phyloP scores from a whole-genome alignment of 2,329 filamentous ascomycete genomes.

The Claviceps arundinis region DNA sequence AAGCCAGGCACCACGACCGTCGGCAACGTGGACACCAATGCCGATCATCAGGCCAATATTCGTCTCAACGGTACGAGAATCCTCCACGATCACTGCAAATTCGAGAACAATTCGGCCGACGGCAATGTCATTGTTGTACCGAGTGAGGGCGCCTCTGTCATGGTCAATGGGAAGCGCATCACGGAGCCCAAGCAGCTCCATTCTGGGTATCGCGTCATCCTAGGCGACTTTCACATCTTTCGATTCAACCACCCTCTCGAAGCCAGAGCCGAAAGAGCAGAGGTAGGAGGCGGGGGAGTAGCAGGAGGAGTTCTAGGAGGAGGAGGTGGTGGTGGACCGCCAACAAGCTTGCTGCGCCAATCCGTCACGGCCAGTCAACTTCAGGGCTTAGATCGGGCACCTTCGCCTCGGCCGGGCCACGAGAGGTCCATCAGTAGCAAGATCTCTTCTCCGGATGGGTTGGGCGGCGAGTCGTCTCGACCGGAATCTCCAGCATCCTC shows the following conservation, averaged over 20 bases:
- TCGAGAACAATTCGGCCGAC: constrained; percentile 67
- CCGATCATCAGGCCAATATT: constrained; percentile 67
- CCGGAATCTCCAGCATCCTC: constrained; percentile 69
- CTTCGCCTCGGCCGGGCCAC: constrained; percentile 46
- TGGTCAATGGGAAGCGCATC: constrained; percentile 92
- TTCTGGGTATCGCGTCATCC: constrained; percentile 86
- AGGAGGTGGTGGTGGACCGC: constrained; percentile 21
- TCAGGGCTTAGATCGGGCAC: constrained; percentile 38
- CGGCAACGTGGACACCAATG: constrained; percentile 80
- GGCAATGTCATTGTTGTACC: constrained; percentile 87
- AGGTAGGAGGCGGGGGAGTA: constrained; percentile 42
- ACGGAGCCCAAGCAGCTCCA: constrained; percentile 74
- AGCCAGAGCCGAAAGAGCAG: constrained; percentile 79
- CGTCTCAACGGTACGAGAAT: constrained; percentile 90
- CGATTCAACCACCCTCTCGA: constrained; percentile 97
- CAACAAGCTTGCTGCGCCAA: constrained; percentile 57
- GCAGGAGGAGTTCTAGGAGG: too few relatives aligned
- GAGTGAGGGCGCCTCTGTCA: constrained; percentile 83
- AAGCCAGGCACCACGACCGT: constrained; percentile 92
- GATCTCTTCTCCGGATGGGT: constrained; percentile 46
- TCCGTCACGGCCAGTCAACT: constrained; percentile 55
- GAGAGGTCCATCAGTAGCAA: constrained; percentile 76
- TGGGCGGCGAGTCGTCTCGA: constrained; percentile 57
- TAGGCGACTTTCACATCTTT: constrained; percentile 98
- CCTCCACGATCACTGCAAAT: constrained; percentile 79